Evolutionary conservation across 352 stramenopile species (phyloP).

Genomic region (Blastocystis sp.): DNA sequence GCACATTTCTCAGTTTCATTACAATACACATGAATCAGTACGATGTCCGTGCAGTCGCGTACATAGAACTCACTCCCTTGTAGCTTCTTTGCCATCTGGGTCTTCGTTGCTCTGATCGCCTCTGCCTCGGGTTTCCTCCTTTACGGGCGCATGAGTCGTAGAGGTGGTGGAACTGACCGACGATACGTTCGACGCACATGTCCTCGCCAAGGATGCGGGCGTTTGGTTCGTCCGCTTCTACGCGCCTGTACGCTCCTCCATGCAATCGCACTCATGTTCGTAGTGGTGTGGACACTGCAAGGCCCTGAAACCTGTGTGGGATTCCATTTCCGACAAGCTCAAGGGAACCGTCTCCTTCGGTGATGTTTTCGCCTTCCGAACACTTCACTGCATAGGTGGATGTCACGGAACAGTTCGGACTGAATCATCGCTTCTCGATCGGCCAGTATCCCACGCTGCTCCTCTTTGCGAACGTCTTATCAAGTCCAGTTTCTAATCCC

Average conservation of each 20-base stretch:
- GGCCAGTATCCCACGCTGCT: conserved; percentile 22
- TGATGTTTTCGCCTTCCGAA: not conserved
- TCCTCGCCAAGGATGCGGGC: conserved; percentile 39
- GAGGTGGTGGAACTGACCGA: conserved; percentile 54
- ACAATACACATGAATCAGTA: not conserved
- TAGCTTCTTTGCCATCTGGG: conserved; percentile 13
- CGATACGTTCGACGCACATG: conserved; percentile 37
- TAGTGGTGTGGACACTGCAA: conserved; percentile 69
- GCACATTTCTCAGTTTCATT: not conserved
- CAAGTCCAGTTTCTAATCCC: not conserved
- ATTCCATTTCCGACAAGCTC: conserved; percentile 28
- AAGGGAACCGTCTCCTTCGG: conserved; percentile 49
- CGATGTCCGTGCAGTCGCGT: not conserved
- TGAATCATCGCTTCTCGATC: conserved; percentile 27
- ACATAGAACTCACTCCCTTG: not conserved
- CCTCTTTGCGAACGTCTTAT: conserved; percentile 21
- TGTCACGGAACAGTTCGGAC: conserved; percentile 32
- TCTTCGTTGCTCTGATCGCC: not conserved
- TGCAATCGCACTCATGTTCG: not conserved
- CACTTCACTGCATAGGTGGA: conserved; percentile 6
- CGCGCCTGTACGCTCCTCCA: conserved; percentile 17
- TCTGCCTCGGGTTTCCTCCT: conserved; percentile 9
- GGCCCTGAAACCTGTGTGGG: conserved; percentile 27
- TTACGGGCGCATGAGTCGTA: not conserved
- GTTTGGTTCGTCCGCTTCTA: conserved; percentile 67